A percentile compares a stretch with the other conserved stretches of the same genome.
These are phyloP conservation scores for Arxiozyma slooffiae DNA, from an alignment of 1,139 yeast species.

Conservation along the genomic window DNA sequence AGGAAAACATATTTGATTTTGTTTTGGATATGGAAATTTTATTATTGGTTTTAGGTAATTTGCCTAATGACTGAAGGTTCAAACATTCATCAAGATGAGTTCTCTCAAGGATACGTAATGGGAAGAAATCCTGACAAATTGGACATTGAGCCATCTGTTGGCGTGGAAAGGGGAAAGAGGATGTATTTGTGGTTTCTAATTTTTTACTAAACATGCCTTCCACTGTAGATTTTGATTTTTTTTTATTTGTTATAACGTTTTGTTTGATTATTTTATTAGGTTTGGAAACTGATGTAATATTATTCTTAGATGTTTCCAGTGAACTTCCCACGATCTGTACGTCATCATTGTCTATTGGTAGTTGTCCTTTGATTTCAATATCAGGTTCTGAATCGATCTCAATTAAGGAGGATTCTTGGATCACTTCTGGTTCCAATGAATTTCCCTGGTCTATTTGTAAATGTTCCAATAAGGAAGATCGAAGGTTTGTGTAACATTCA, in stretches of 20 bases:
- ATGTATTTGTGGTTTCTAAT: background rate
- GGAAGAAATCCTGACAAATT: slow-evolving; percentile 49
- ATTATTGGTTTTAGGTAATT: slow-evolving; percentile 1
- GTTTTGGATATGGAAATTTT: slow-evolving; percentile 4
- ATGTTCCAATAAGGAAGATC: slow-evolving; percentile 29
- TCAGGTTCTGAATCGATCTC: slow-evolving; percentile 14
- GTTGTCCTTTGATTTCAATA: background rate
- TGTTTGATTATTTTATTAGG: background rate
- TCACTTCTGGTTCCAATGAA: background rate
- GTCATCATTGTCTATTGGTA: slow-evolving; percentile 19
- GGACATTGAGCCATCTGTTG: slow-evolving; percentile 50
- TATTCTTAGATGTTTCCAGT: background rate
- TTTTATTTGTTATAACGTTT: background rate
- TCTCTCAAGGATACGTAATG: slow-evolving; percentile 49
- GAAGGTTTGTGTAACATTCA: slow-evolving; percentile 41
- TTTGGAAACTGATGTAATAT: background rate
- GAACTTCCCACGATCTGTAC: slow-evolving; percentile 19
- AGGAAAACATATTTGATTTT: background rate
- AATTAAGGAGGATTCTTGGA: slow-evolving; percentile 9
- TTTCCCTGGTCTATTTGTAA: slow-evolving; percentile 2
- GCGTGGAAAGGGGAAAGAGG: background rate
- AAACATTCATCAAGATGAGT: slow-evolving; percentile 67
- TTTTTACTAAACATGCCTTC: slow-evolving; percentile 11
- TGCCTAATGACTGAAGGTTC: slow-evolving; percentile 20
- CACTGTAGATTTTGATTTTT: slow-evolving; percentile 10